A percentile compares a stretch with the other conserved stretches of the same genome.
Conservation (phyloP, 2,329 filamentous ascomycete genomes). For the Exophiala viscosa region DNA sequence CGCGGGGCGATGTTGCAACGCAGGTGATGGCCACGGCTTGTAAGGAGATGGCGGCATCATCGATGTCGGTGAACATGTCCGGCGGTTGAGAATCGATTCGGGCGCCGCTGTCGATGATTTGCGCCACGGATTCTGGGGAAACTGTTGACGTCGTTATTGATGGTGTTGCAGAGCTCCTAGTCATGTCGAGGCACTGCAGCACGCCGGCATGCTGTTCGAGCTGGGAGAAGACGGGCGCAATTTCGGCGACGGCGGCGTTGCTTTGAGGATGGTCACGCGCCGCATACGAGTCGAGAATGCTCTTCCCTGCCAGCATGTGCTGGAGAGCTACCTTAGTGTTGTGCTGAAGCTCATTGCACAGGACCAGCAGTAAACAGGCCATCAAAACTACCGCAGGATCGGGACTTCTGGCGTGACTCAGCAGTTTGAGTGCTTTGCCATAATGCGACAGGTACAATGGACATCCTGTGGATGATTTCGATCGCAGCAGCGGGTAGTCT, state of each 20-base stretch:
- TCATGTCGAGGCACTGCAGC: neutral
- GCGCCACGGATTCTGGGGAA: neutral
- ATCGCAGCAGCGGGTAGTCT: neutral
- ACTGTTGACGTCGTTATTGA: too few relatives aligned
- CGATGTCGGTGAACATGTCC: neutral
- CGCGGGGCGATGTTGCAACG: neutral
- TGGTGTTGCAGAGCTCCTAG: too few relatives aligned
- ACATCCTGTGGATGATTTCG: neutral
- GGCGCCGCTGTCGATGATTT: neutral
- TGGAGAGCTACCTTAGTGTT: constrained; percentile 11
- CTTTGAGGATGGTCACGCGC: neutral
- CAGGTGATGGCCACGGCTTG: constrained; percentile 6
- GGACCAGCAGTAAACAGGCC: constrained; percentile 20
- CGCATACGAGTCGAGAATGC: constrained; percentile 8
- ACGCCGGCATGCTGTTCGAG: constrained; percentile 14
- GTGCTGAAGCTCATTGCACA: constrained; percentile 19
- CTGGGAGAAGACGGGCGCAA: constrained; percentile 17
- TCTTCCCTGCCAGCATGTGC: constrained; percentile 16
- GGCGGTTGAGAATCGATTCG: neutral
- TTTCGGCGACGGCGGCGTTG: constrained; percentile 7
- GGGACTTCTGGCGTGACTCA: constrained; percentile 4
- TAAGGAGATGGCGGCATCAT: constrained; percentile 5
- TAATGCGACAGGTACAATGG: constrained; percentile 16
- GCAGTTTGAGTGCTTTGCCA: constrained; percentile 11
- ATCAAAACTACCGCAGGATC: constrained; percentile 14